Evolutionary conservation across 2,329 filamentous ascomycete genomes (phyloP).

Genomic region (Metarhizium humberi): DNA sequence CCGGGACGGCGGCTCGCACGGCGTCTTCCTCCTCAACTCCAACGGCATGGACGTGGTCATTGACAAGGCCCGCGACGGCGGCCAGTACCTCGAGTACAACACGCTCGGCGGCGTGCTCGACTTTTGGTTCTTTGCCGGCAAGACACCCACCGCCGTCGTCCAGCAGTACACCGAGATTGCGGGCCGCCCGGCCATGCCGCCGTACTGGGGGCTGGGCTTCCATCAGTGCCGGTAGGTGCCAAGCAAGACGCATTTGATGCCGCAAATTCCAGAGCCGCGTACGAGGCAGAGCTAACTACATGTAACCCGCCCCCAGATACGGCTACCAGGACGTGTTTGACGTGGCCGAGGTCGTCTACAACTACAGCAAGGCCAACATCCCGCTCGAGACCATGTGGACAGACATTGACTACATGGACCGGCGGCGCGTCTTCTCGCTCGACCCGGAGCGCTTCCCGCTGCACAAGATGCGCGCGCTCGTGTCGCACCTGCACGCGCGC

Average conservation of each 20-base stretch:
- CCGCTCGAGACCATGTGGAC: constrained; percentile 69
- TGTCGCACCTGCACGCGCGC: constrained; percentile 54
- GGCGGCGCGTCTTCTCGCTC: constrained; percentile 45
- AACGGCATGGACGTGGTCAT: constrained; percentile 69
- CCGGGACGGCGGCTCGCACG: constrained; percentile 44
- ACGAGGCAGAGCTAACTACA: too few relatives aligned
- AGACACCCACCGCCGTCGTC: constrained; percentile 57
- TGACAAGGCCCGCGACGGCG: constrained; percentile 46
- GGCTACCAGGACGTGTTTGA: constrained; percentile 68
- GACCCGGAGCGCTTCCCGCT: constrained; percentile 61
- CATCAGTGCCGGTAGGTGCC: constrained; percentile 56
- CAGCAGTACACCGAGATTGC: constrained; percentile 60
- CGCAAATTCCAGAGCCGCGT: too few relatives aligned
- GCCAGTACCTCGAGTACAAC: constrained; percentile 73
- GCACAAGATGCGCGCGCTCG: constrained; percentile 52
- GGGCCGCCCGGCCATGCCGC: constrained; percentile 67
- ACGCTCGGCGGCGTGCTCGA: constrained; percentile 70
- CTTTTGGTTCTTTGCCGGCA: constrained; percentile 70
- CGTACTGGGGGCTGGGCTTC: constrained; percentile 73
- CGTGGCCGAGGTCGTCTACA: constrained; percentile 56
- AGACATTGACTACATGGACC: constrained; percentile 64
- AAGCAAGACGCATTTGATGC: too few relatives aligned
- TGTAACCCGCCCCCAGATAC: constrained; percentile 40
- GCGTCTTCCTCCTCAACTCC: constrained; percentile 67
- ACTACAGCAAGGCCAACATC: constrained; percentile 54